Evolutionary conservation across 2,329 filamentous ascomycete genomes (phyloP).

Genomic region (Neospermospora avenae): DNA sequence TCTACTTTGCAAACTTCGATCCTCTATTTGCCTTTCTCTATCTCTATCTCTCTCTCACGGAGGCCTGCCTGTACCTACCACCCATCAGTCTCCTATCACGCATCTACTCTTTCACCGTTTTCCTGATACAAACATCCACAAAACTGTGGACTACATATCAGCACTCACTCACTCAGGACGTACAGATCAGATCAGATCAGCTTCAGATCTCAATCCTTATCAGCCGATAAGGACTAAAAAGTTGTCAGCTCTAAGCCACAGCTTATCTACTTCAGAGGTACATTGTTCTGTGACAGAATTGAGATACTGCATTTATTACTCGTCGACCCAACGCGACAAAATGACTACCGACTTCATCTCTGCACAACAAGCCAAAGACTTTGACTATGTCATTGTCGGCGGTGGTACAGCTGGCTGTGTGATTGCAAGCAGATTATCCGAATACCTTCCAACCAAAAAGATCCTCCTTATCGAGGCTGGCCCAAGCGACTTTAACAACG

Average conservation of each 20-base stretch:
- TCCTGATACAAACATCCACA: neutral
- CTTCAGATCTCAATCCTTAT: conserved; percentile 6
- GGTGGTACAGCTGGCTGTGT: conserved; percentile 50
- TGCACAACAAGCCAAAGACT: conserved; percentile 35
- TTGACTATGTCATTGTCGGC: conserved; percentile 49
- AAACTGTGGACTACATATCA: neutral
- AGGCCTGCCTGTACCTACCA: no score
- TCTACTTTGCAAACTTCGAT: no score
- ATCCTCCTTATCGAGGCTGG: conserved; percentile 84
- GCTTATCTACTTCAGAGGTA: neutral
- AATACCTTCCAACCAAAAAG: conserved; percentile 79
- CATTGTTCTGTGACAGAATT: neutral
- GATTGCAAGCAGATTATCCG: conserved; percentile 48
- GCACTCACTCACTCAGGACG: neutral
- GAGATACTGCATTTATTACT: neutral
- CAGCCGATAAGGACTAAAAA: conserved; percentile 1
- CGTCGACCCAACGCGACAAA: conserved; percentile 1
- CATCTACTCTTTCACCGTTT: neutral
- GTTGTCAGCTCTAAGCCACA: neutral
- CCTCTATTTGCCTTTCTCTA: neutral
- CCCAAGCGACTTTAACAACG: conserved; percentile 84
- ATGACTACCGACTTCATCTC: conserved; percentile 35
- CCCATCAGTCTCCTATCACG: neutral
- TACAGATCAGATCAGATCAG: neutral
- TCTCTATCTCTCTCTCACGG: neutral